Evolutionary conservation across 164 flowering plant species (phyloP), one percentile per base, ranked within the genome.

Genomic region (Amborella trichopoda): DNA sequence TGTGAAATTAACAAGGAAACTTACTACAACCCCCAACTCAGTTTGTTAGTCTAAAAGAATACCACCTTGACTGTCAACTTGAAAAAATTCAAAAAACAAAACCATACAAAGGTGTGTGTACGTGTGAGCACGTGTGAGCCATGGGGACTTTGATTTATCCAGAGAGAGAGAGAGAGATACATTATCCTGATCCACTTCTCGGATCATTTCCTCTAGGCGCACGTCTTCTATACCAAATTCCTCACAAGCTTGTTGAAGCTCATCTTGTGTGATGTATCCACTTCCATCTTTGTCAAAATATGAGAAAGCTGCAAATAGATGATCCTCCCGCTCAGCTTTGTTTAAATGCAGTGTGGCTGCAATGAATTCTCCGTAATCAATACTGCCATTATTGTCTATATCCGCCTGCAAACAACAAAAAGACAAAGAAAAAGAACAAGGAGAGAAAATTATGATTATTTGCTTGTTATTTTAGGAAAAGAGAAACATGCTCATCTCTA

Each of bases 241-340:
- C 27, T 59, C 58, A 21, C 63, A 59, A 5, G 56, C 63, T 40
- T 58, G 62, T 39, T 51, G 62, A 26, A 58, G 62, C 45, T 58
- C 56, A 46, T 58, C 56, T 23, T 32, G 25, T 18, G 62, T 51
- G 38, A 58, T 58, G 23, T 45, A 58, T 32, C 62, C 62, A 51
- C 62, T 58, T 18, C 62, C 56, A 46, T 51, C 62, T 46, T 58
- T 58, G 51, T 58, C 62, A 28, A 58, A 58, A 27, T 59, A 59
- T 2, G 57, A 52, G 52, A 59, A 59, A 41, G 63, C 63, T 20
- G 52, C 53, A 47, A 40, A 52, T 26, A 59, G 18, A 47, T 47
- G 48, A 42, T 59, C 63, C 40, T 59, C 63, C 44, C 49, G 52
- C 40, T 59, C 49, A 2, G 48, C 21, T 44, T 59, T 52, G 42